phyloP scores from a whole-genome alignment of 2,329 filamentous ascomycete genomes.

The Microsporum audouinii region DNA sequence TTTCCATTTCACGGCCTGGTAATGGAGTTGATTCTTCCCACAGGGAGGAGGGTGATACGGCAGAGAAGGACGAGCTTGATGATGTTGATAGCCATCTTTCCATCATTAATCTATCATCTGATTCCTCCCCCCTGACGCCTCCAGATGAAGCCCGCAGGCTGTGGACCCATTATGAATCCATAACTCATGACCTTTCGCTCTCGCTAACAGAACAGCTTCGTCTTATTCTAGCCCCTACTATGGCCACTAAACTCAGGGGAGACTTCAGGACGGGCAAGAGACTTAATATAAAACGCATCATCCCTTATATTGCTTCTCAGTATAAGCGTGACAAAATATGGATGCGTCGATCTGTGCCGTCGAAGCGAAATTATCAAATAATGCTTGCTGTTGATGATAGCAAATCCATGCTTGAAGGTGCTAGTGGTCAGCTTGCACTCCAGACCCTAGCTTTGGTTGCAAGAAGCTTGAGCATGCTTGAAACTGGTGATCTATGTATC shows the following conservation, averaged over 20 bases:
- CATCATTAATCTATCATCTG: constrained; percentile 57
- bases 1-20: constrained; percentile 11
- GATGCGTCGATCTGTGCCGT: constrained; percentile 87
- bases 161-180: constrained; percentile 75
- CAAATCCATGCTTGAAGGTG: constrained; percentile 78
- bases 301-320: constrained; percentile 93
- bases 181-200: constrained; percentile 75
- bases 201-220: constrained; percentile 88
- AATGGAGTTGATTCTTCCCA: constrained; percentile 25
- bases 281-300: constrained; percentile 98
- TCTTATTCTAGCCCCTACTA: constrained; percentile 85
- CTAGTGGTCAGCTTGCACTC: constrained; percentile 69
- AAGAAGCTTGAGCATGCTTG: constrained; percentile 77
- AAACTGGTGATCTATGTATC: constrained; percentile 86
- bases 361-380: constrained; percentile 92
- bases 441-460: constrained; percentile 89
- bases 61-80: constrained; percentile 36
- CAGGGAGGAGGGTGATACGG: constrained; percentile 24
- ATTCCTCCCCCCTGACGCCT: constrained; percentile 33
- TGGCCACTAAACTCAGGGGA: constrained; percentile 90
- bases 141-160: constrained; percentile 55
- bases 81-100: constrained; percentile 49
- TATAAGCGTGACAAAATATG: constrained; percentile 99
- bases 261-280: constrained; percentile 96
- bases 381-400: constrained; percentile 95